Evolutionary conservation across 2,329 filamentous ascomycete genomes (phyloP), one percentile per base, ranked within the genome.

Genomic region (Colletotrichum lini): DNA sequence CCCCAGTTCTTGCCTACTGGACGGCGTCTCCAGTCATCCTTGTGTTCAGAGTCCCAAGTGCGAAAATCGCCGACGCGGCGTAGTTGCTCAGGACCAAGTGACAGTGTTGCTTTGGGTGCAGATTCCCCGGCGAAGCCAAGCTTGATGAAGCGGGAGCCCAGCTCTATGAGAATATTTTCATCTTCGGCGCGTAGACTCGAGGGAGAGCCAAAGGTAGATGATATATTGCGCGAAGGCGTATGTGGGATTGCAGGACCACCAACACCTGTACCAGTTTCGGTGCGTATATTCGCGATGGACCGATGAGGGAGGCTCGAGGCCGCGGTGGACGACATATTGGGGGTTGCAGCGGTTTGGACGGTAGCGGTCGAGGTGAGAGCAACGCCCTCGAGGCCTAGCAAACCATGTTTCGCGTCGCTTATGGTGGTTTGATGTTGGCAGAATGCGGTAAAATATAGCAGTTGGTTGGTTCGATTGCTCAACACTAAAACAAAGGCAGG

Each of bases 101-200:
- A 85, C 26, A 95, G 83, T 16, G 88, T 86, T 1, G 86, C 88
- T 79, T 96, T 97, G 75, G 95, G 95, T 3, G 86, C 83, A 53
- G 91, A 88, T 80, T 98, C 95, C 62, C 95, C 95, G 7, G 95
- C 94, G 78, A 98, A 96, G 0, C 96, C 96, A 12, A 93, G 92
- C 54, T 93, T 90, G 35, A 98, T 81, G 80, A 91, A 92, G 26
- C 96, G 90, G 12, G 93, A 89, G 1, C 95, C 95, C 45, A 98
- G 80, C 79, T 98, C 95, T 62, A 98, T 85, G 52, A 99, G 88
- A 6, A 98, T 82, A 8, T 92, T 86, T 75, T 98, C 96, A 77
- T 99, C 96, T 76, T 98, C 95, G 77, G 92, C 84, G 77, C 91
- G 86, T 75, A 93, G 80, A 77, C 90, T 82, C 71, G 90, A 88